These are phyloP conservation scores for Tylopilus sp. DNA, from an alignment of 768 basidiomycete species.

Conservation along the genomic window DNA sequence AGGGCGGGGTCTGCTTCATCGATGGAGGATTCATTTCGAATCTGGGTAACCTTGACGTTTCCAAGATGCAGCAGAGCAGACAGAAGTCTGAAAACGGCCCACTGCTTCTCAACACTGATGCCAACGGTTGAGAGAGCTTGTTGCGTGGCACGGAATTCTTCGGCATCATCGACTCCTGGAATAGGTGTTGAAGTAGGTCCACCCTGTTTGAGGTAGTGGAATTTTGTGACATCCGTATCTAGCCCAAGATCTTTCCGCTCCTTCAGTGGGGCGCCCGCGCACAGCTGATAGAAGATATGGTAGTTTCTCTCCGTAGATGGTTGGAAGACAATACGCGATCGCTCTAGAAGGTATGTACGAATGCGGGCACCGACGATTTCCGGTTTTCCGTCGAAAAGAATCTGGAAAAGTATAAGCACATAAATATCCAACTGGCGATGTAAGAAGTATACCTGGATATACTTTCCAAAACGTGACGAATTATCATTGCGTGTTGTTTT, in stretches of 20 bases:
- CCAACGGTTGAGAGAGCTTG: constrained; percentile 96
- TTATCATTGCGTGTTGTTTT: constrained; percentile 99
- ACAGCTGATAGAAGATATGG: constrained; percentile 99
- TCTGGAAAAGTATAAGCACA: constrained; percentile 47
- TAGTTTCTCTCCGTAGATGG: constrained; percentile 97
- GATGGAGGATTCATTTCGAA: constrained; percentile 78
- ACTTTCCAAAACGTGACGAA: constrained; percentile 98
- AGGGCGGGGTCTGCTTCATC: constrained; percentile 82
- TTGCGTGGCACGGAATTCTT: constrained; percentile 92
- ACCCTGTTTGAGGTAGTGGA: constrained; percentile 91
- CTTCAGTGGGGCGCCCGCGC: constrained; percentile 91
- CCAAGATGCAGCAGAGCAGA: constrained; percentile 96
- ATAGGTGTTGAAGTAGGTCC: constrained; percentile 87
- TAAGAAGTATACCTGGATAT: constrained; percentile 70
- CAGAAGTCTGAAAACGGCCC: constrained; percentile 94
- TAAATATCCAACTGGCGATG: background rate
- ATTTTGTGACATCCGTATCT: constrained; percentile 80
- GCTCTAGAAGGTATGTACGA: constrained; percentile 95
- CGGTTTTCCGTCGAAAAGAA: constrained; percentile 92
- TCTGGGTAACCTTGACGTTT: constrained; percentile 86
- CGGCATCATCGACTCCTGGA: constrained; percentile 89
- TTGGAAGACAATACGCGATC: constrained; percentile 96
- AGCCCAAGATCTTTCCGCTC: constrained; percentile 94
- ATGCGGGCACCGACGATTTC: constrained; percentile 99
- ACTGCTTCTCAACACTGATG: constrained; percentile 96